phyloP scores from a whole-genome alignment of 1,284 basidiomycete genomes.

The Tetrapyrgos nigripes region DNA sequence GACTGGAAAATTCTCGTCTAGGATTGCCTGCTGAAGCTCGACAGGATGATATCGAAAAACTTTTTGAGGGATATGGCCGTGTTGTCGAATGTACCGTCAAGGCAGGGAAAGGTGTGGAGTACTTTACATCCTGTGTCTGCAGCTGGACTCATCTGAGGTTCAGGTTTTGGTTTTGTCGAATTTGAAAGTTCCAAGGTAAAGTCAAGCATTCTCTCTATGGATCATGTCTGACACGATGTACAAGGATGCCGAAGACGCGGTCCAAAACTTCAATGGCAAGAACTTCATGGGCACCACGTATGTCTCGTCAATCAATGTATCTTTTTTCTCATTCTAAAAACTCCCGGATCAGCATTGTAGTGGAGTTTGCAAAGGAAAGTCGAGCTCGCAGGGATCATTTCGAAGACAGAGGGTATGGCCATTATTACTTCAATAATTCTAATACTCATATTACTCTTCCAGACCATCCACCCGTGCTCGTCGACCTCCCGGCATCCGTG shows the following conservation, averaged over 20 bases:
- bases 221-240: conserved; percentile 10
- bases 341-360: conserved; percentile 72
- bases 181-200: conserved; percentile 82
- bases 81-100: conserved; percentile 93
- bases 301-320: conserved; percentile 26
- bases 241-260: conserved; percentile 92
- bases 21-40: conserved; percentile 82
- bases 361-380: conserved; percentile 90
- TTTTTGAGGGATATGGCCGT: conserved; percentile 87
- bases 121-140: background rate
- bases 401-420: conserved; percentile 63
- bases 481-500: conserved; percentile 81
- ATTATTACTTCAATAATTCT: conserved; percentile 5
- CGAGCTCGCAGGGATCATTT: conserved; percentile 82
- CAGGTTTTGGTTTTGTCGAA: conserved; percentile 94
- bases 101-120: conserved; percentile 68
- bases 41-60: conserved; percentile 81
- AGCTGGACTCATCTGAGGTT: background rate
- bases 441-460: conserved; percentile 16
- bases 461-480: conserved; percentile 65
- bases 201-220: conserved; percentile 1
- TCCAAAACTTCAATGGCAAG: conserved; percentile 86
- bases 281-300: conserved; percentile 88
- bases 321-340: background rate
- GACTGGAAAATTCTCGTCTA: conserved; percentile 31